phyloP scores from a whole-genome alignment of 2,329 filamentous ascomycete species.

The Fusarium dlaminii region DNA sequence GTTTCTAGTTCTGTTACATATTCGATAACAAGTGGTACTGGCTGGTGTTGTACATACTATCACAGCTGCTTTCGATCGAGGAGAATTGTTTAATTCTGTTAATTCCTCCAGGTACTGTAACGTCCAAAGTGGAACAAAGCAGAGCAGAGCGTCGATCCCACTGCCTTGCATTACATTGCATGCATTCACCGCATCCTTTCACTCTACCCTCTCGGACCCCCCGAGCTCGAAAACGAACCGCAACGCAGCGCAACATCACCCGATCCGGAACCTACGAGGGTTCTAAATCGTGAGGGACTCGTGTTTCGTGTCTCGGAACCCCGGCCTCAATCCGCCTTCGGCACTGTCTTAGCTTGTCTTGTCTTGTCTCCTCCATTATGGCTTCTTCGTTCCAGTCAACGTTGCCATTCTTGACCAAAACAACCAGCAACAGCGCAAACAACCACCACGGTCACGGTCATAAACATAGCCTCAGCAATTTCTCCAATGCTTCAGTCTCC shows the following conservation, averaged over 20 bases:
- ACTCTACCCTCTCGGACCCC: conserved; percentile 25
- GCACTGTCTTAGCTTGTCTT: conserved; percentile 10
- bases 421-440: conserved; percentile 33
- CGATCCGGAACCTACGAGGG: conserved; percentile 35
- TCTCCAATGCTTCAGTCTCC: conserved; percentile 46
- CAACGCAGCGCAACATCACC: conserved; percentile 25
- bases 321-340: conserved; percentile 20
- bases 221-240: conserved; percentile 11
- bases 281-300: conserved; percentile 12
- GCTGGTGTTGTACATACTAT: conserved; percentile 1
- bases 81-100: conserved; percentile 2
- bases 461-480: conserved; percentile 48
- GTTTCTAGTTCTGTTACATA: conserved; percentile 14
- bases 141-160: conserved; percentile 26
- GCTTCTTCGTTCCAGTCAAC: conserved; percentile 47
- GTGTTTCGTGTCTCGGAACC: conserved; percentile 28
- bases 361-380: conserved; percentile 29
- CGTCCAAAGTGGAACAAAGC: conserved; percentile 31
- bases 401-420: conserved; percentile 55
- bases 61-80: conserved; percentile 4
- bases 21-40: background rate
- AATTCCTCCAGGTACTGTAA: conserved; percentile 8
- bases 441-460: conserved; percentile 38
- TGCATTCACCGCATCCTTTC: conserved; percentile 37
- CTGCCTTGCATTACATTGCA: conserved; percentile 27